Percentiles rank a stretch among this genome's conserved stretches.
Evolutionary conservation across 177 flowering plant genomes (phyloP).

Genomic region (Vitis hybrid): DNA sequence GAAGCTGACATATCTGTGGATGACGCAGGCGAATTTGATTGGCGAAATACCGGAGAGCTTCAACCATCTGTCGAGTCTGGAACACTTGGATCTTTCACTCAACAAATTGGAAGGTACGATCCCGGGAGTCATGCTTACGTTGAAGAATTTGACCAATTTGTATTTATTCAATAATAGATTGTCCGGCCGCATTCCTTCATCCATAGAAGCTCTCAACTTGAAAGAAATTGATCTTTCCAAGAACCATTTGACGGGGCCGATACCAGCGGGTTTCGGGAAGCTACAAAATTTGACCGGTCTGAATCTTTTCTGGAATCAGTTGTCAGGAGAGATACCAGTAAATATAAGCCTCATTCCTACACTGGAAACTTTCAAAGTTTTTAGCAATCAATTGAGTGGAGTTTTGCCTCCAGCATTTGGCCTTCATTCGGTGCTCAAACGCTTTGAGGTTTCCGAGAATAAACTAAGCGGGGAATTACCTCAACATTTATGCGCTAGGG

Average conservation of each 20-base stretch:
- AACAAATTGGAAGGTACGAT: slow-evolving; percentile 34
- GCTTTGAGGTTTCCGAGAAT: too few relatives aligned
- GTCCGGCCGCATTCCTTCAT: slow-evolving; percentile 34
- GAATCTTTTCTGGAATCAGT: slow-evolving; percentile 25
- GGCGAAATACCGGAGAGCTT: slow-evolving; percentile 37
- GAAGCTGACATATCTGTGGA: slow-evolving; percentile 31
- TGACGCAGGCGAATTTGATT: slow-evolving; percentile 28
- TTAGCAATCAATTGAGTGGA: slow-evolving; percentile 33
- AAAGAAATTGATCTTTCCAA: slow-evolving; percentile 26
- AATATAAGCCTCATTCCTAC: slow-evolving; percentile 30
- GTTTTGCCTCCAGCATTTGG: slow-evolving; percentile 41
- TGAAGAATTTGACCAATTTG: slow-evolving; percentile 28
- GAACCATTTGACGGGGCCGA: slow-evolving; percentile 39
- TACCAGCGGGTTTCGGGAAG: slow-evolving; percentile 37
- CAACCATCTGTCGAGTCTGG: slow-evolving; percentile 21
- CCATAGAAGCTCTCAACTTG: slow-evolving; percentile 23
- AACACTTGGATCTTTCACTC: slow-evolving; percentile 22
- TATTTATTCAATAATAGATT: slow-evolving; percentile 28
- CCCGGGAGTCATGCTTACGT: slow-evolving; percentile 26
- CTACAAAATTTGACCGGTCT: slow-evolving; percentile 22
- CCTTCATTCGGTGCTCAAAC: slow-evolving; percentile 31
- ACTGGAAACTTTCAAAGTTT: slow-evolving; percentile 24
- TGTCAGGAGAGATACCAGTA: slow-evolving; percentile 37
- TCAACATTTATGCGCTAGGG: too few relatives aligned
- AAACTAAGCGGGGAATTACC: too few relatives aligned